Percentiles rank a stretch among this genome's conserved stretches.
Conservation (phyloP, 495 filamentous ascomycete species). For the Saxophila tyrrhenica region DNA sequence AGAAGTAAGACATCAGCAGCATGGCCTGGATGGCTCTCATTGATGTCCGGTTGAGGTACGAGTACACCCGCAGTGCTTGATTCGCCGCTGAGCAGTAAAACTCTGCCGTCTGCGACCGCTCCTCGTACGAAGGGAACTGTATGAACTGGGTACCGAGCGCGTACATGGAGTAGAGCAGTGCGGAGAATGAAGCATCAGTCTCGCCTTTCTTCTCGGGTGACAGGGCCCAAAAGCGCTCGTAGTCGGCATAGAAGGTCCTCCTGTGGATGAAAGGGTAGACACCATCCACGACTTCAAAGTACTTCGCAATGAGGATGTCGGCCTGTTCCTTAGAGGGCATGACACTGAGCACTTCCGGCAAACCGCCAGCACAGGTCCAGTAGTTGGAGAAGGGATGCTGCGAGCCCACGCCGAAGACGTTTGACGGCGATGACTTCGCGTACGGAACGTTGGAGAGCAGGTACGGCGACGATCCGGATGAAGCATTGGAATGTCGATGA, state of each 20-base stretch:
- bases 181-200: slow-evolving; percentile 49
- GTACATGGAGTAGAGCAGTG: slow-evolving; percentile 56
- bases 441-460: slow-evolving; percentile 58
- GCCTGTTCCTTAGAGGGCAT: slow-evolving; percentile 59
- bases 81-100: slow-evolving; percentile 63
- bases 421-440: slow-evolving; percentile 48
- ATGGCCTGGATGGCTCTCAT: slow-evolving; percentile 60
- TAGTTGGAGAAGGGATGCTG: slow-evolving; percentile 65
- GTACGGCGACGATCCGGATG: slow-evolving; percentile 35
- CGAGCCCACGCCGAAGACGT: slow-evolving; percentile 56
- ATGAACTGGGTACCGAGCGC: slow-evolving; percentile 66
- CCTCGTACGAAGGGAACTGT: slow-evolving; percentile 39
- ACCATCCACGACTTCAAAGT: slow-evolving; percentile 63
- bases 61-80: slow-evolving; percentile 54
- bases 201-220: slow-evolving; percentile 37
- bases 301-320: slow-evolving; percentile 55
- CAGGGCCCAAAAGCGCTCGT: slow-evolving; percentile 57
- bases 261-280: slow-evolving; percentile 63
- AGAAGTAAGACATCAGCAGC: slow-evolving; percentile 62
- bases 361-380: slow-evolving; percentile 61
- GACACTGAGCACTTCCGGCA: slow-evolving; percentile 58
- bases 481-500: slow-evolving; percentile 23
- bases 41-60: slow-evolving; percentile 56
- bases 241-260: slow-evolving; percentile 56
- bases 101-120: slow-evolving; percentile 57